Conservation (phyloP, 371 early-diverging fungal species). For the Mucor plumbeus region DNA sequence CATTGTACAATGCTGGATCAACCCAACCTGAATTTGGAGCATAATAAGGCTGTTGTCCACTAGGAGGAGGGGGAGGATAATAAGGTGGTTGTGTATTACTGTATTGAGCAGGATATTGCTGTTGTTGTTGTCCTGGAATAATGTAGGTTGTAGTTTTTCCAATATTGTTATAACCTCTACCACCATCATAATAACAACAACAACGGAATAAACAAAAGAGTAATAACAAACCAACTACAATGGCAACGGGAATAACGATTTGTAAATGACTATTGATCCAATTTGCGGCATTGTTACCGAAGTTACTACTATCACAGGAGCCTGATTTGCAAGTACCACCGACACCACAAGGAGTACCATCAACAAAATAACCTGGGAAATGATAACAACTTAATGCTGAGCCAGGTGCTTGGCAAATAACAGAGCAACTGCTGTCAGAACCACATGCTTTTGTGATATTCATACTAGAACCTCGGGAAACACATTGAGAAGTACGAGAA, state of each 20-base stretch:
- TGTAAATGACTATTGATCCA: slow-evolving; percentile 58
- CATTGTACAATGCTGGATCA: slow-evolving; percentile 57
- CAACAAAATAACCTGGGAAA: slow-evolving; percentile 81
- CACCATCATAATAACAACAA: slow-evolving; percentile 34
- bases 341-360: slow-evolving; percentile 90
- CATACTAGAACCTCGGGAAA: slow-evolving; percentile 55
- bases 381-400: slow-evolving; percentile 61
- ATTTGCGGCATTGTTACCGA: slow-evolving; percentile 28
- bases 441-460: slow-evolving; percentile 53
- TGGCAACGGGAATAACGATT: slow-evolving; percentile 65
- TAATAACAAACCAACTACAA: slow-evolving; percentile 57
- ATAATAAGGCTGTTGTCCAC: slow-evolving; percentile 11
- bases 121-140: slow-evolving; percentile 22
- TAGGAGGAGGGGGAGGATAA: slow-evolving; percentile 34
- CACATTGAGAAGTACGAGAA: slow-evolving; percentile 83
- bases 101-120: slow-evolving; percentile 27
- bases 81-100: slow-evolving; percentile 26
- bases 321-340: slow-evolving; percentile 68
- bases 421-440: slow-evolving; percentile 56
- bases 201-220: slow-evolving; percentile 67
- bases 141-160: slow-evolving; percentile 25
- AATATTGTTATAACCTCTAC: slow-evolving; percentile 31
- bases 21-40: slow-evolving; percentile 51
- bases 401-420: slow-evolving; percentile 70
- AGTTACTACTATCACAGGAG: slow-evolving; percentile 36